Percentiles rank a stretch among this genome's conserved stretches.
Evolutionary conservation across 129 eudicot genomes (phyloP).

Genomic region (Flaveria bidentis): DNA sequence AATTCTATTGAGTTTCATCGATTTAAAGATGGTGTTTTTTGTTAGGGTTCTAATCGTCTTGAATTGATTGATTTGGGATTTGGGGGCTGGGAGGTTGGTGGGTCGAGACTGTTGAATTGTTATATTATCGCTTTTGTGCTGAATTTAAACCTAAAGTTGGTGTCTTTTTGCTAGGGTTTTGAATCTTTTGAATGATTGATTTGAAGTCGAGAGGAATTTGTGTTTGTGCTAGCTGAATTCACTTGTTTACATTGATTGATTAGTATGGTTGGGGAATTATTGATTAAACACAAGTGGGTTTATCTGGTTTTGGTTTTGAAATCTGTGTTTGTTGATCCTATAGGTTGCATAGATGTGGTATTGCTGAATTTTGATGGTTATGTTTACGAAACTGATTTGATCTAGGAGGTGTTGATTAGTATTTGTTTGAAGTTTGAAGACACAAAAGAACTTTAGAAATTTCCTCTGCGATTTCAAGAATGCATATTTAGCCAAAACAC

Average conservation of each 20-base stretch:
- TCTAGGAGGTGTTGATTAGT: no score
- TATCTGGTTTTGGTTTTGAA: no score
- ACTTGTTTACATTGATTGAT: not conserved
- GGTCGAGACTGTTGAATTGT: not conserved
- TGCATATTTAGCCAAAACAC: not conserved
- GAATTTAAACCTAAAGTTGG: not conserved
- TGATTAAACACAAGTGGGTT: no score
- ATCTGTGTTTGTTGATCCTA: not conserved
- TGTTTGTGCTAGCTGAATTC: constrained; percentile 11
- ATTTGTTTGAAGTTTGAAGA: not conserved
- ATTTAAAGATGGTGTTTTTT: not conserved
- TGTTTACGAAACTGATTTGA: no score
- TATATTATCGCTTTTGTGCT: constrained; percentile 12
- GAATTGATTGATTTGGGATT: constrained; percentile 24
- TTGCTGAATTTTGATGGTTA: no score
- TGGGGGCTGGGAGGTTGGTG: not conserved
- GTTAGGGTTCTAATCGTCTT: constrained; percentile 22
- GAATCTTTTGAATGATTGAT: constrained; percentile 17
- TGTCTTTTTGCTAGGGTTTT: constrained; percentile 17
- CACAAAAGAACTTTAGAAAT: not conserved
- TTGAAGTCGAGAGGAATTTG: constrained; percentile 4
- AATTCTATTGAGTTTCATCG: not conserved
- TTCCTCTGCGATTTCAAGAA: not conserved
- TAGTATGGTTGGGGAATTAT: no score
- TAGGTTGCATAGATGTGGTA: no score